Evolutionary conservation across 306 rosid species (phyloP).

Genomic region (Glycyrrhiza uralensis): DNA sequence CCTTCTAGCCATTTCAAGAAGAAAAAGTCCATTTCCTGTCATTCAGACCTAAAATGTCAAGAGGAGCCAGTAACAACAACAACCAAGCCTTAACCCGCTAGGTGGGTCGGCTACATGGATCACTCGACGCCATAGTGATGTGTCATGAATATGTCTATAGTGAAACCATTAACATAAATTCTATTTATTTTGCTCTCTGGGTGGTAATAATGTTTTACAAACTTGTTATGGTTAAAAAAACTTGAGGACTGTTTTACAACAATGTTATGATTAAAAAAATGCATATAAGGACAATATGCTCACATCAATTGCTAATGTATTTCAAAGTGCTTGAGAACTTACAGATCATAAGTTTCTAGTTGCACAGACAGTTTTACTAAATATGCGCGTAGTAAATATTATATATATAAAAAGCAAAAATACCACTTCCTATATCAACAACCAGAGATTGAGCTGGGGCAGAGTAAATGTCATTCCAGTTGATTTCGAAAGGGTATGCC

Average conservation of each 20-base stretch:
- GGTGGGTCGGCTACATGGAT: no score
- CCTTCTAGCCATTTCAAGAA: constrained; percentile 75
- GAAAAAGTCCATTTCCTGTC: constrained; percentile 87
- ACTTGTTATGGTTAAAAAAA: no score
- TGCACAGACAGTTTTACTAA: background rate
- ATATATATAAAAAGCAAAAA: background rate
- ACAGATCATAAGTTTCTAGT: background rate
- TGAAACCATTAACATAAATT: no score
- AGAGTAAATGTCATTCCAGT: constrained; percentile 57
- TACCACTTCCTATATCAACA: constrained; percentile 98
- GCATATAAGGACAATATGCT: background rate
- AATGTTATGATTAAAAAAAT: constrained; percentile 9
- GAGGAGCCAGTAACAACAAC: constrained; percentile 5
- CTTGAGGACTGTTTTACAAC: background rate
- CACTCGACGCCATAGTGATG: no score
- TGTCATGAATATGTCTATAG: no score
- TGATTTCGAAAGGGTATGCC: constrained; percentile 78
- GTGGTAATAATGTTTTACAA: no score
- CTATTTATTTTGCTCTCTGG: background rate
- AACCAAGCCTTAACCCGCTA: no score
- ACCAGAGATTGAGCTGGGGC: constrained; percentile 67
- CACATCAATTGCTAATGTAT: background rate
- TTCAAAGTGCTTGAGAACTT: constrained; percentile 1
- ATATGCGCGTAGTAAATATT: background rate
- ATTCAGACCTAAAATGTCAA: constrained; percentile 24